phyloP scores from a whole-genome alignment of 2,329 filamentous ascomycete species.

The Cordyceps fumosorosea region DNA sequence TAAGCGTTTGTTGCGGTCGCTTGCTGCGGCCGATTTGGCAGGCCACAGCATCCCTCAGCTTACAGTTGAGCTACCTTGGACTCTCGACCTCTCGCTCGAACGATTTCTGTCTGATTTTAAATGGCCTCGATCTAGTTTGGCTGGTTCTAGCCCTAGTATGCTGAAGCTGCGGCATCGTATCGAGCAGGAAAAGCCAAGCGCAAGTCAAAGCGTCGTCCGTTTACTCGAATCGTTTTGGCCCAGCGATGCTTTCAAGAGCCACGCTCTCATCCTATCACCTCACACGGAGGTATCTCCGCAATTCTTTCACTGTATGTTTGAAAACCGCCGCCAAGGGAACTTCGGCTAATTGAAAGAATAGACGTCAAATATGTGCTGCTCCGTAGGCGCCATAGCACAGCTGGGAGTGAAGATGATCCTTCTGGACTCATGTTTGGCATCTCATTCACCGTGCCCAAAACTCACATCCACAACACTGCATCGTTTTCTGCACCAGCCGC shows the following conservation, averaged over 20 bases:
- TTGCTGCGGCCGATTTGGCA: conserved; percentile 69
- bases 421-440: conserved; percentile 63
- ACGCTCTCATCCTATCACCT: conserved; percentile 79
- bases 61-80: conserved; percentile 73
- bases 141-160: conserved; percentile 38
- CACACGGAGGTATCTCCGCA: conserved; percentile 72
- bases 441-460: conserved; percentile 67
- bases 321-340: not conserved
- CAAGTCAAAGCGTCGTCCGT: conserved; percentile 65
- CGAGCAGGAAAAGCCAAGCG: conserved; percentile 47
- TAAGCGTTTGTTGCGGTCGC: conserved; percentile 68
- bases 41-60: conserved; percentile 64
- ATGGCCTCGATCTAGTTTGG: conserved; percentile 52
- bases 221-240: conserved; percentile 90
- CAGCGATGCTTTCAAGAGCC: conserved; percentile 51
- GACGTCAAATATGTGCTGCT: conserved; percentile 72
- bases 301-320: conserved; percentile 66
- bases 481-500: conserved; percentile 42
- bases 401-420: conserved; percentile 37
- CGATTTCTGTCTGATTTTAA: conserved; percentile 56
- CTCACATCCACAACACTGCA: conserved; percentile 53
- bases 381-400: conserved; percentile 65
- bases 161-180: conserved; percentile 73
- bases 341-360: conserved; percentile 24
- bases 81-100: conserved; percentile 59